Percentiles rank a stretch among this genome's conserved stretches.
phyloP scores from a whole-genome alignment of 352 stramenopile species.

The Globisporangium iwayamae region DNA sequence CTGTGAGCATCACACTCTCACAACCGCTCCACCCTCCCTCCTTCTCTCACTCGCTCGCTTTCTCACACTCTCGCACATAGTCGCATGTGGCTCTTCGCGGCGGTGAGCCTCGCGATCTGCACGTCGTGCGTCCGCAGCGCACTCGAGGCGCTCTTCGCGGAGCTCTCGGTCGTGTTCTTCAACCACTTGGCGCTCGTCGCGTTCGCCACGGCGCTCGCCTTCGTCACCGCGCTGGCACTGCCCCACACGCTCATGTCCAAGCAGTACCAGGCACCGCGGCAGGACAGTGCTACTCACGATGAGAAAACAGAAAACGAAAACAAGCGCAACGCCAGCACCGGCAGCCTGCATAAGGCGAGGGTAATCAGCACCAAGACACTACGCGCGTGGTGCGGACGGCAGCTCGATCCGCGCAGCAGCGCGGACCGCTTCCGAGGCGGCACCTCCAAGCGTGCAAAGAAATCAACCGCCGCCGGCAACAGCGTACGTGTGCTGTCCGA shows the following conservation, averaged over 20 bases:
- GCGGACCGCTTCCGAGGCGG: neutral
- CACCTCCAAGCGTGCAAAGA: conserved; percentile 3
- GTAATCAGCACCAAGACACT: neutral
- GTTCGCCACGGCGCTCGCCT: conserved; percentile 22
- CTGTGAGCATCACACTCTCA: conserved; percentile 6
- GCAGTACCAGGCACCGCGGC: neutral
- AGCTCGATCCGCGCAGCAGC: neutral
- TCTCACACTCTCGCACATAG: neutral
- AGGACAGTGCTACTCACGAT: conserved; percentile 4
- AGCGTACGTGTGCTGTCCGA: neutral
- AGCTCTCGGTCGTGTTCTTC: conserved; percentile 64
- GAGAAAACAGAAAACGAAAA: neutral
- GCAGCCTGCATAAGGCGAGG: too few species aligned
- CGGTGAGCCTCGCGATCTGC: conserved; percentile 48
- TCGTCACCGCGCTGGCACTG: conserved; percentile 20
- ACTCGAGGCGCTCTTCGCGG: conserved; percentile 58
- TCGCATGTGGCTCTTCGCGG: conserved; percentile 57
- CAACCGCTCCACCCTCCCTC: neutral
- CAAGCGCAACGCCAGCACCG: neutral
- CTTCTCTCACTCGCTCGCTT: neutral
- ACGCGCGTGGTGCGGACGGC: neutral
- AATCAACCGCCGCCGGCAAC: neutral
- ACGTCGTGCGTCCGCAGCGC: conserved; percentile 48
- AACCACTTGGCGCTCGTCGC: conserved; percentile 42
- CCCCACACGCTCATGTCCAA: conserved; percentile 23